Base-by-base conservation (phyloP, 2,329 filamentous ascomycete species). In the Sporothrix curviconia region DNA sequence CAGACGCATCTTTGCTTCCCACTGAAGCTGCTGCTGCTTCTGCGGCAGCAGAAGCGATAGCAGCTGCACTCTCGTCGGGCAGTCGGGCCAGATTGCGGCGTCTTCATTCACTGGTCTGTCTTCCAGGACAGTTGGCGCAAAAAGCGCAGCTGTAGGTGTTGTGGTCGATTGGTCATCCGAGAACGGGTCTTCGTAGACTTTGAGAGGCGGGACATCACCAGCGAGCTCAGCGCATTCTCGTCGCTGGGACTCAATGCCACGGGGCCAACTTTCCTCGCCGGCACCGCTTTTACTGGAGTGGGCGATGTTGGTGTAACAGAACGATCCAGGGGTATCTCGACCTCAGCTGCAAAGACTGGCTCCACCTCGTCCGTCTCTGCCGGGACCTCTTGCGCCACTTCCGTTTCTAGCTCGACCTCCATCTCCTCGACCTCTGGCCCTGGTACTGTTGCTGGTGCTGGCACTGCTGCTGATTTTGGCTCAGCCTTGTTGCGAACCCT, bases 101-200 rank as follows among this genome's bases (percentile, higher is more conserved):
- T 79, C 81, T 62, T 84, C 81, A 63, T 85, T 86, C 56, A 85
- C 70, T 0, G 82, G 76, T 63, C 75, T 80, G 61, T 85, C 82
- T 63, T 83, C 82, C 4, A 86, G 70, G 4, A 84, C 82, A 40
- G 59, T 55, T 6, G 79, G 75, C 0, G 70, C 69, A 40, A 70
- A 75, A 32, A 78, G 68, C 28, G 69, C 74, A n/a, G 77, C 69
- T 2, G 70, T 67, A 2, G 78, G 75, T 55, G 75, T 75, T 1
- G 79, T 73, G 1, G 75, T 74, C 7, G 72, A 64, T 47, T 79
- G 72, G 22, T 79, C 74, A 28, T 74, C 74, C 7, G 75, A 78
- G 59, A 83, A 80, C 1, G 83, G 83, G 61, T 86, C 83, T 64
- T 86, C 83, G 60, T 84, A 86, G 0, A 86, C 82, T 63, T 82